Conservation (phyloP, 139 green algal genomes). For the Chlorella sorokiniana region DNA sequence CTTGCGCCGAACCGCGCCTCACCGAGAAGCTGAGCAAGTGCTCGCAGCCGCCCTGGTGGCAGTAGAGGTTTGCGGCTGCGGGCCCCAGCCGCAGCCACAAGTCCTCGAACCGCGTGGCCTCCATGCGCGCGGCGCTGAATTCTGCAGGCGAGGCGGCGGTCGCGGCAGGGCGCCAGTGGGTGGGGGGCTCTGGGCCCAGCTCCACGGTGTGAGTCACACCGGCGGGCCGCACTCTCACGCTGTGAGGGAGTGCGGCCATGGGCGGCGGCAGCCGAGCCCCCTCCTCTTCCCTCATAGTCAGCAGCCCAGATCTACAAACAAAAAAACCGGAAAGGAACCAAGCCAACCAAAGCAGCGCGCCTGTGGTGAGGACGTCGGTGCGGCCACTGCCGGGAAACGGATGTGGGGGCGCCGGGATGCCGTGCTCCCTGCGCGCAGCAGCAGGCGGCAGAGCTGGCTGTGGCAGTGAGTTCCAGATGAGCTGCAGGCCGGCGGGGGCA, state of each 20-base stretch:
- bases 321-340: neutral
- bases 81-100: constrained; percentile 50
- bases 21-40: constrained; percentile 58
- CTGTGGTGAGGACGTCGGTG: constrained; percentile 9
- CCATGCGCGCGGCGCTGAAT: constrained; percentile 43
- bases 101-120: constrained; percentile 36
- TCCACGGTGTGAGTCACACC: no score
- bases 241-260: no score
- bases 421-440: constrained; percentile 12
- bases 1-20: neutral
- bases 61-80: constrained; percentile 58
- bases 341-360: neutral
- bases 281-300: no score
- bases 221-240: no score
- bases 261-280: no score
- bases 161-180: no score
- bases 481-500: no score
- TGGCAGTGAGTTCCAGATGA: no score
- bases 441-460: no score
- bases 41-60: constrained; percentile 74
- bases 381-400: neutral
- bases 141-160: neutral
- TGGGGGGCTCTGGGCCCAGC: no score
- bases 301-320: neutral
- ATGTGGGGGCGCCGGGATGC: constrained; percentile 19